phyloP scores from a whole-genome alignment of 208 protist species.

The Angomonas ambiguus region DNA sequence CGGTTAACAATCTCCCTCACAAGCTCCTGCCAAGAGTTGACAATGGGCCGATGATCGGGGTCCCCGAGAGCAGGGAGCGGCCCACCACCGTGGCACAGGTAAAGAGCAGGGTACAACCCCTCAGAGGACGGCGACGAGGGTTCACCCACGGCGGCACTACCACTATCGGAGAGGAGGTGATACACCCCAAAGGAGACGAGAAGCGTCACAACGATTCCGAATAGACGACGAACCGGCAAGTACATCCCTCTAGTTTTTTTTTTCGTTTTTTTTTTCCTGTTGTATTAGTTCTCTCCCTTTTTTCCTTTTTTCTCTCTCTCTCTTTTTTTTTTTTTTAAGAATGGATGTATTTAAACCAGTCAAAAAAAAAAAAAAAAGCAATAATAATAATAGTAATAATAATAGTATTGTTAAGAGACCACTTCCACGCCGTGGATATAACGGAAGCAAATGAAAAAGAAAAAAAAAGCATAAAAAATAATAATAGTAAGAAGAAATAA shows the following conservation, averaged over 20 bases:
- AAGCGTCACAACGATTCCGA: too few species aligned
- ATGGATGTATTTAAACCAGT: background rate
- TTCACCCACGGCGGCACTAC: too few species aligned
- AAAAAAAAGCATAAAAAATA: slow-evolving; percentile 9
- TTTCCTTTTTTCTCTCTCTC: too few species aligned
- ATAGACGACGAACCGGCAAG: too few species aligned
- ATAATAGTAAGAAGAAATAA: too few species aligned
- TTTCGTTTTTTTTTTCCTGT: background rate
- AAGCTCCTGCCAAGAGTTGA: slow-evolving; percentile 34
- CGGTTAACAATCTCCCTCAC: slow-evolving; percentile 22
- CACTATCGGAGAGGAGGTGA: too few species aligned
- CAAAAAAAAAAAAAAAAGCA: slow-evolving; percentile 8
- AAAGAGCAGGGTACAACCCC: slow-evolving; percentile 65
- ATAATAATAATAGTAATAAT: slow-evolving; percentile 12
- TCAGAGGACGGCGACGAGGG: too few species aligned
- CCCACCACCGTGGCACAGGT: slow-evolving; percentile 62
- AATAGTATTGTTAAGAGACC: slow-evolving; percentile 1
- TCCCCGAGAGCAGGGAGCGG: slow-evolving; percentile 62
- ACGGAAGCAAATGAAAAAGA: slow-evolving; percentile 2
- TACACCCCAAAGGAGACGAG: too few species aligned
- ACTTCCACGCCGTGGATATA: background rate
- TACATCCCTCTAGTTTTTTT: slow-evolving; percentile 24
- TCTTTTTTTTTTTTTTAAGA: too few species aligned
- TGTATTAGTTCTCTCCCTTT: background rate
- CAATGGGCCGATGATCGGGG: slow-evolving; percentile 23